Conservation (phyloP, 345 rosid genomes). For the Cardamine resedifolia region DNA sequence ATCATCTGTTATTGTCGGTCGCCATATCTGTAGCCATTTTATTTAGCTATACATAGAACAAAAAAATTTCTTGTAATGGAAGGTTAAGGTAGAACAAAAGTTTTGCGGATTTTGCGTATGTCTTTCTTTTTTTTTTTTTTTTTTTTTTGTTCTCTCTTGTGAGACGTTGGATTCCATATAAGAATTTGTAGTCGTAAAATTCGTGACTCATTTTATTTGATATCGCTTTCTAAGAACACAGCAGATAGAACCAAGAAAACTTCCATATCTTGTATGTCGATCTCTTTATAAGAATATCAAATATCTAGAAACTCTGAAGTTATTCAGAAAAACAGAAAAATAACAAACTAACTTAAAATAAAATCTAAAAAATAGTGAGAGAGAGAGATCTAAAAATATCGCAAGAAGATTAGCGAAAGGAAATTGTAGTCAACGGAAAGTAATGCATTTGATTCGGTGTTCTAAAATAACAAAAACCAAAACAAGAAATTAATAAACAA, state of each 20-base stretch:
- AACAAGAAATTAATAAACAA: constrained; percentile 12
- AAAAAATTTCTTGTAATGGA: too few relatives aligned
- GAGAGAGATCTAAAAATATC: constrained; percentile 20
- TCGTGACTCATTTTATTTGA: not conserved
- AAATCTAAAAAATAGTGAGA: not conserved
- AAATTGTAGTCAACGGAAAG: constrained; percentile 34
- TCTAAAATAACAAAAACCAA: constrained; percentile 33
- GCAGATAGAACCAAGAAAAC: not conserved
- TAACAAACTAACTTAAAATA: constrained; percentile 3
- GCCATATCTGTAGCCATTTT: too few relatives aligned
- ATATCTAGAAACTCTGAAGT: not conserved
- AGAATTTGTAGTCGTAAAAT: not conserved
- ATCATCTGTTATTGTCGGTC: too few relatives aligned
- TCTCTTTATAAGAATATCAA: not conserved
- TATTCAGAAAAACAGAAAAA: not conserved
- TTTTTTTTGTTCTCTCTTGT: too few relatives aligned
- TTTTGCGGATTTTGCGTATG: too few relatives aligned
- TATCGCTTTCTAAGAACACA: not conserved
- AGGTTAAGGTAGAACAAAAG: too few relatives aligned
- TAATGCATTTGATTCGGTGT: constrained; percentile 35
- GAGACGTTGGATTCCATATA: not conserved
- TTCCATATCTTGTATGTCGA: not conserved
- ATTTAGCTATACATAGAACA: too few relatives aligned
- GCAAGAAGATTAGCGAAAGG: constrained; percentile 14
- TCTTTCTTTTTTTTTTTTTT: too few relatives aligned